Conservation (phyloP, 1,139 yeast genomes). For the Zygosaccharomyces sapae region DNA sequence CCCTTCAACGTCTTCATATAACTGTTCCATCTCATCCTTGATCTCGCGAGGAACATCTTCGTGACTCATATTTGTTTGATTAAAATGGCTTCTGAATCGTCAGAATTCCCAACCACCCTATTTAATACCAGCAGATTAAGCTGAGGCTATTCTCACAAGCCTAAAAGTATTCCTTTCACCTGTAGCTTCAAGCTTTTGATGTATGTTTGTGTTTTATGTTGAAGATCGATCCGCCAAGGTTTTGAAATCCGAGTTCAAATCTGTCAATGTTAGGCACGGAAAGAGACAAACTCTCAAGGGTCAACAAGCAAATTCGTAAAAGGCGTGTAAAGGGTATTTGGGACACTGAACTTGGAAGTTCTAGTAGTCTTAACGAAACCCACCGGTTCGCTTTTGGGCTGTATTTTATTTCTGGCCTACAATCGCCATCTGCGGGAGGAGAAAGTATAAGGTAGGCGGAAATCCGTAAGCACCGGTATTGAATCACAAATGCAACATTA, state of each 20-base stretch:
- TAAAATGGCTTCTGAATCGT: background rate
- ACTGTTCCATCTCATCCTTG: conserved; percentile 60
- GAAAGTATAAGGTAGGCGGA: background rate
- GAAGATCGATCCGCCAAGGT: conserved; percentile 7
- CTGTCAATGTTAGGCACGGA: background rate
- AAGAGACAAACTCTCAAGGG: background rate
- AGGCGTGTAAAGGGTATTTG: background rate
- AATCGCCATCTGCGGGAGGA: background rate
- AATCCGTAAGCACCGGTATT: background rate
- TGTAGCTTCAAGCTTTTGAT: background rate
- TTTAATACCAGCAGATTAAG: background rate
- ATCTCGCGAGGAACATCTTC: conserved; percentile 42
- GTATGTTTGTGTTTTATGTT: background rate
- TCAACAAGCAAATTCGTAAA: background rate
- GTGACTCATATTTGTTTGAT: background rate
- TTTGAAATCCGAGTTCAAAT: background rate
- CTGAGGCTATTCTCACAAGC: background rate
- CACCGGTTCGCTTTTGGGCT: background rate
- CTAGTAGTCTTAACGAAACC: background rate
- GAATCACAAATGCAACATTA: background rate
- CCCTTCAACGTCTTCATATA: conserved; percentile 61
- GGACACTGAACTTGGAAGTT: background rate
- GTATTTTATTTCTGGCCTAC: background rate
- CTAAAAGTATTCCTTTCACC: background rate
- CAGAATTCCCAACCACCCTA: background rate